Conservation (phyloP, 257 asterid species). For the Pogostemon cablin region DNA sequence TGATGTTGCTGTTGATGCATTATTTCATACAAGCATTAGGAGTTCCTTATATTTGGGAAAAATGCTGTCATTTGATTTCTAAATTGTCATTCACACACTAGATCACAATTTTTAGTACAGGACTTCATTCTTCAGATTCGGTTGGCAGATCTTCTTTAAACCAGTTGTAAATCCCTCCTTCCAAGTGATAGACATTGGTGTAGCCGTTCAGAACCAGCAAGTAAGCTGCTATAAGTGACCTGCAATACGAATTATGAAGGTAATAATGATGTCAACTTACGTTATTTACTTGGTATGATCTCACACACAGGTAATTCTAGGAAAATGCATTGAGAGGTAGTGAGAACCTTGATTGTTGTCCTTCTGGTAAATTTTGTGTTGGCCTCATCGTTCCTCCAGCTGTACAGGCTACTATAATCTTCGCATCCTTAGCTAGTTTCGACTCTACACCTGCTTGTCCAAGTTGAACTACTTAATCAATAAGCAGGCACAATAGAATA, state of each 20-base stretch:
- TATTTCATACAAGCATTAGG: constrained; percentile 3
- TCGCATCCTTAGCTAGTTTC: constrained; percentile 65
- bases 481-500: neutral
- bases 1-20: constrained; percentile 3
- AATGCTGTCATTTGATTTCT: constrained; percentile 29
- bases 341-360: constrained; percentile 80
- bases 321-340: neutral
- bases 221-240: constrained; percentile 97
- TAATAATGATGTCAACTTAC: constrained; percentile 17
- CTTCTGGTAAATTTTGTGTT: constrained; percentile 85
- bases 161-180: constrained; percentile 88
- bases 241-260: constrained; percentile 43
- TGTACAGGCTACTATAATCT: constrained; percentile 91
- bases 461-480: constrained; percentile 26
- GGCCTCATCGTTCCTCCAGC: constrained; percentile 87
- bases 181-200: constrained; percentile 75
- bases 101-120: neutral
- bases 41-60: constrained; percentile 14
- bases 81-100: constrained; percentile 17
- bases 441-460: constrained; percentile 75
- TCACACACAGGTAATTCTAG: neutral
- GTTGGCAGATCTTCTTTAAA: constrained; percentile 72
- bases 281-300: constrained; percentile 11
- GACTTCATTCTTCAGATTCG: constrained; percentile 66
- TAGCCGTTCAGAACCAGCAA: constrained; percentile 89